A percentile compares a stretch with the other conserved stretches of the same genome.
Conservation (phyloP, 768 basidiomycete genomes). For the Tulasnella sp. region DNA sequence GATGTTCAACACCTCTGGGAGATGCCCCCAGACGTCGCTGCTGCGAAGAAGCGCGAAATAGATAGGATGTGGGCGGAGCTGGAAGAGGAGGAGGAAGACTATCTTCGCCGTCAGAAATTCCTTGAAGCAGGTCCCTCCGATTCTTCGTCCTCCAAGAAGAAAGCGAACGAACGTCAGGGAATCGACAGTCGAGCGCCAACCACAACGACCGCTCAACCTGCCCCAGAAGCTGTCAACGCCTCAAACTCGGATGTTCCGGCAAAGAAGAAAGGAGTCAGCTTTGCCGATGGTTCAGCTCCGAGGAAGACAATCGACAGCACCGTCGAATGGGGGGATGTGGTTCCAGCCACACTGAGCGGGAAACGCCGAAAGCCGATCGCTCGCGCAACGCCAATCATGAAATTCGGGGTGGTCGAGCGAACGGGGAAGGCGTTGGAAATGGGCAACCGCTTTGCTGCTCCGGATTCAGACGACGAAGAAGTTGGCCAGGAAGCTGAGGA, state of each 20-base stretch:
- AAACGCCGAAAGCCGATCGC: slow-evolving; percentile 2
- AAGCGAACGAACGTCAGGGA: background rate
- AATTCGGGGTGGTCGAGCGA: slow-evolving; percentile 14
- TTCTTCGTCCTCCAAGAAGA: background rate
- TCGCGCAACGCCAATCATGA: slow-evolving; percentile 16
- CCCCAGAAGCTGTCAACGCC: background rate
- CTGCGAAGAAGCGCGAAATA: background rate
- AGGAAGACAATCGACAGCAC: background rate
- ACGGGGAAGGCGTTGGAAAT: background rate
- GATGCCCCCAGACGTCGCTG: slow-evolving; percentile 14
- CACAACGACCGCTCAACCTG: background rate
- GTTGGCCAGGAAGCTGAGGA: background rate
- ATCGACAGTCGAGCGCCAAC: background rate
- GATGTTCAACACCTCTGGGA: slow-evolving; percentile 11
- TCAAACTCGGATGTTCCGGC: background rate
- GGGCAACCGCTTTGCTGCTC: background rate
- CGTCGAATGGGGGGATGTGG: slow-evolving; percentile 19
- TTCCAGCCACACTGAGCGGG: slow-evolving; percentile 16
- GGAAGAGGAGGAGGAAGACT: slow-evolving; percentile 10
- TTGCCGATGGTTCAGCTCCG: slow-evolving; percentile 15
- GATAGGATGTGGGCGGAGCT: slow-evolving; percentile 15
- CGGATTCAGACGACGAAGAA: slow-evolving; percentile 24
- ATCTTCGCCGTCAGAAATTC: background rate
- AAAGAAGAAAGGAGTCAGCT: slow-evolving; percentile 14
- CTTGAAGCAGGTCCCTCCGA: background rate